Evolutionary conservation across 2,329 filamentous ascomycete genomes (phyloP).

Genomic region (Escovopsis sp.): DNA sequence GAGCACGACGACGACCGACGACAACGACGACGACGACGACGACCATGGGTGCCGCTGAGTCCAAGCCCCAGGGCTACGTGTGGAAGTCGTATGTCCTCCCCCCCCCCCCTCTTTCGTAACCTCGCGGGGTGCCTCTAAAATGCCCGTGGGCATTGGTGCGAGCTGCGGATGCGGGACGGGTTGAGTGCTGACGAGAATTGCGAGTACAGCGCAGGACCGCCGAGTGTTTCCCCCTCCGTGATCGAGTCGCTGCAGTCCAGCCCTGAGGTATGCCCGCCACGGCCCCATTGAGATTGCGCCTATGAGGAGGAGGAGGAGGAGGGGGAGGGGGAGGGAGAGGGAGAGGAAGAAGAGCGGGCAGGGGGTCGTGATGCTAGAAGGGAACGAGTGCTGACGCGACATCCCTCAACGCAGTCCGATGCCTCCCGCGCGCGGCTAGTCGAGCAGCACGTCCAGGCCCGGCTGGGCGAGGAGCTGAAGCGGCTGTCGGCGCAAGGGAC

Average conservation of each 20-base stretch:
- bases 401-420: conserved; percentile 54
- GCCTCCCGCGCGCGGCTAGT: conserved; percentile 67
- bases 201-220: conserved; percentile 29
- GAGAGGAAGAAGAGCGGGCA: no score
- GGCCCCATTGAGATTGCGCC: background rate
- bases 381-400: conserved; percentile 1
- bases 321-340: no score
- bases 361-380: no score
- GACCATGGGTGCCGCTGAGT: conserved; percentile 43
- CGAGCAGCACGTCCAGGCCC: conserved; percentile 78
- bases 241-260: conserved; percentile 72
- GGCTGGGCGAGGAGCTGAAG: conserved; percentile 74
- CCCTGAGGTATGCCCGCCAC: conserved; percentile 51
- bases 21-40: conserved; percentile 2
- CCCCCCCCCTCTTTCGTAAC: no score
- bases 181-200: conserved; percentile 6
- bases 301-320: no score
- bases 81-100: conserved; percentile 40
- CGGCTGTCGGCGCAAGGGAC: conserved; percentile 59
- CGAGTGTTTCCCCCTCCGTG: conserved; percentile 61
- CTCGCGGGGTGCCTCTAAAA: no score
- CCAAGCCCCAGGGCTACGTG: conserved; percentile 33
- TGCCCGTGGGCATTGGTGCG: no score
- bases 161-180: background rate
- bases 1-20: no score